Percentiles rank a stretch among this genome's conserved stretches.
phyloP scores from a whole-genome alignment of 371 early-diverging fungal genomes.

The Furculomyces boomerangus region DNA sequence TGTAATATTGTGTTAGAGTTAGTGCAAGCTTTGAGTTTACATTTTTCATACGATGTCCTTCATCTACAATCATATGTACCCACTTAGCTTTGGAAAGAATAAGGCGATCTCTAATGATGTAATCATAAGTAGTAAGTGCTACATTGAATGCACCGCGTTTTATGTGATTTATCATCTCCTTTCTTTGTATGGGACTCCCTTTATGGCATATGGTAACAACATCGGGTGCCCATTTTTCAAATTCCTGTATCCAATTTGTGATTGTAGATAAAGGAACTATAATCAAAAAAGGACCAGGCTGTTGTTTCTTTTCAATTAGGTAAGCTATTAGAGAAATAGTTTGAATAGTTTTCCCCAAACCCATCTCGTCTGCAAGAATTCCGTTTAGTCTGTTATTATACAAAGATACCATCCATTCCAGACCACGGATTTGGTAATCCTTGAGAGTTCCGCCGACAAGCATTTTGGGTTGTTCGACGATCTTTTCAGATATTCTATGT shows the following conservation, averaged over 20 bases:
- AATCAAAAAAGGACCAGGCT: constrained; percentile 85
- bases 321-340: constrained; percentile 92
- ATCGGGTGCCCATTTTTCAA: constrained; percentile 96
- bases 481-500: constrained; percentile 60
- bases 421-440: constrained; percentile 94
- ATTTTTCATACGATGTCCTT: constrained; percentile 99
- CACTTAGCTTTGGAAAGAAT: constrained; percentile 75
- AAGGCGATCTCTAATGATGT: constrained; percentile 82
- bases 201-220: constrained; percentile 80
- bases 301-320: constrained; percentile 76
- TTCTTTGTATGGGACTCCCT: constrained; percentile 60
- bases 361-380: constrained; percentile 99
- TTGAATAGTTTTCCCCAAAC: constrained; percentile 93
- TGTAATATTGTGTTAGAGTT: constrained; percentile 69
- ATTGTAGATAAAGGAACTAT: constrained; percentile 87
- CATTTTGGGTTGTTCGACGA: constrained; percentile 54
- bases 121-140: constrained; percentile 95
- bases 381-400: constrained; percentile 97
- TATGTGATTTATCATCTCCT: constrained; percentile 49
- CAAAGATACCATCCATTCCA: constrained; percentile 98
- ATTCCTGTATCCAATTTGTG: constrained; percentile 95
- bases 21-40: constrained; percentile 67
- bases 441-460: constrained; percentile 78
- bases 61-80: constrained; percentile 94
- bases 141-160: constrained; percentile 76